Evolutionary conservation across 2,329 filamentous ascomycete species (phyloP).

Genomic region (Aspergillus glaucus): DNA sequence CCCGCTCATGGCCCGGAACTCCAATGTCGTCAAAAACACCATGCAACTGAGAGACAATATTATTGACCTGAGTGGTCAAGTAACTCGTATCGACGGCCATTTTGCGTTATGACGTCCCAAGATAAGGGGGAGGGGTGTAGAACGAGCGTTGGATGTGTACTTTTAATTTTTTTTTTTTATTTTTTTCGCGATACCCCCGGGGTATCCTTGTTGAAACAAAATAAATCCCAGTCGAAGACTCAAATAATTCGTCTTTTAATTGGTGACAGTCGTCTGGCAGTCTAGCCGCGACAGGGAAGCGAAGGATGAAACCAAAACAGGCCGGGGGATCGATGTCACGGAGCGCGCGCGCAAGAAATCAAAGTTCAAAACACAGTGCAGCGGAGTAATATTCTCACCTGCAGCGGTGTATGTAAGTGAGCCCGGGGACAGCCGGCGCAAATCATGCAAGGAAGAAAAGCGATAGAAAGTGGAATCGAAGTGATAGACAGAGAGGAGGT

Average conservation of each 20-base stretch:
- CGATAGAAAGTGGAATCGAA: constrained; percentile 5
- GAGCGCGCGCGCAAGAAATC: constrained; percentile 14
- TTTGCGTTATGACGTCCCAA: constrained; percentile 6
- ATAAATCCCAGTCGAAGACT: no score
- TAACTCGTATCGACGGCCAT: constrained; percentile 80
- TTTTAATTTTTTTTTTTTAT: no score
- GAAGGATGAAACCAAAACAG: constrained; percentile 4
- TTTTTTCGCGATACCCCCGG: no score
- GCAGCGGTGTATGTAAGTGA: constrained; percentile 5
- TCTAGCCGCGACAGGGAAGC: neutral
- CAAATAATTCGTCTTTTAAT: no score
- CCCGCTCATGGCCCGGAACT: constrained; percentile 86
- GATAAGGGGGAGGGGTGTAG: neutral
- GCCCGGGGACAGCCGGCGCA: neutral
- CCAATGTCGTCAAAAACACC: constrained; percentile 96
- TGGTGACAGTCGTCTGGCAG: neutral
- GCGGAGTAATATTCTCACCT: constrained; percentile 6
- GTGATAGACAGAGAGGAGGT: constrained; percentile 14
- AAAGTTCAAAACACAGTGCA: constrained; percentile 8
- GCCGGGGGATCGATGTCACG: constrained; percentile 1
- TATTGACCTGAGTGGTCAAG: constrained; percentile 89
- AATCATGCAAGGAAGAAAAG: constrained; percentile 9
- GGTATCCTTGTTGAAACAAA: no score
- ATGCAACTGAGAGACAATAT: constrained; percentile 87
- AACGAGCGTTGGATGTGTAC: no score